Evolutionary conservation across 345 rosid species (phyloP).

Genomic region (Theobroma cacao): DNA sequence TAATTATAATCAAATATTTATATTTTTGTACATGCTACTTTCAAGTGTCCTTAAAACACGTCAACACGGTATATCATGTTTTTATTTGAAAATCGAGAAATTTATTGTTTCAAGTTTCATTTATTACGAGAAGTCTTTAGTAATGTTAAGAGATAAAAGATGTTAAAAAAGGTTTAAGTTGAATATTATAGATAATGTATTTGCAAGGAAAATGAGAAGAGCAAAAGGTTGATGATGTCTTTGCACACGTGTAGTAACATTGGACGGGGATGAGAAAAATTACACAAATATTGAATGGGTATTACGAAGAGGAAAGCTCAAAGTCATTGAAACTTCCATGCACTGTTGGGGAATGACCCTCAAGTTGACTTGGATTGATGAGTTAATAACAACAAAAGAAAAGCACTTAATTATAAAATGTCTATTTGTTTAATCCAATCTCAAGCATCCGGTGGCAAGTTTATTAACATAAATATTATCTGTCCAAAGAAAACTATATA

Average conservation of each 20-base stretch:
- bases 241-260: conserved; percentile 10
- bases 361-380: conserved; percentile 25
- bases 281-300: not conserved
- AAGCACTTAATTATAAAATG: not conserved
- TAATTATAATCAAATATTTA: no score
- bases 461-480: not conserved
- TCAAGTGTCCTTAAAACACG: no score
- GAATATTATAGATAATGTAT: not conserved
- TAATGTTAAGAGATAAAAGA: no score
- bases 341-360: conserved; percentile 22
- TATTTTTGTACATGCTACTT: no score
- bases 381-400: conserved; percentile 22
- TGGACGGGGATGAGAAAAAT: conserved; percentile 18
- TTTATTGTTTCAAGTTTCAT: no score
- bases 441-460: not conserved
- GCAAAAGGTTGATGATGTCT: conserved; percentile 17
- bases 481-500: not conserved
- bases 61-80: no score
- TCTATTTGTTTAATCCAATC: not conserved
- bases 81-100: no score
- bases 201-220: no score
- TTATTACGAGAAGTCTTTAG: no score
- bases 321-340: conserved; percentile 28
- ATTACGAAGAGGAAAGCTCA: not conserved
- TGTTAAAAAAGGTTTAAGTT: no score